Conservation (phyloP, 441 rosid genomes). For the Aleurites moluccanus region DNA sequence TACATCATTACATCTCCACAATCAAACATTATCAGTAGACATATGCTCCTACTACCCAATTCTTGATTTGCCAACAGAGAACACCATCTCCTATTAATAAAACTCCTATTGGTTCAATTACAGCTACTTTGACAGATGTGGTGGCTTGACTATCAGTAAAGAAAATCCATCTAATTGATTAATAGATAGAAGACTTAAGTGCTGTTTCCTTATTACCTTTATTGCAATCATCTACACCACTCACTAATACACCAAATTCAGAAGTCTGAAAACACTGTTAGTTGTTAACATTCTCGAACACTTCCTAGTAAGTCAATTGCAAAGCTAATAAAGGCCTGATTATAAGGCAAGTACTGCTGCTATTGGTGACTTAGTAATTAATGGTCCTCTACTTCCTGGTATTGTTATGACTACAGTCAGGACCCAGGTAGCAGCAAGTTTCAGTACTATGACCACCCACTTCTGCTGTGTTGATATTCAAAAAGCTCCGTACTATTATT, state of each 20-base stretch:
- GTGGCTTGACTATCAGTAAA: neutral
- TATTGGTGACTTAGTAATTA: neutral
- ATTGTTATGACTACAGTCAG: neutral
- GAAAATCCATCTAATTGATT: neutral
- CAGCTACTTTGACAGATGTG: neutral
- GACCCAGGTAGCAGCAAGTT: conserved; percentile 1
- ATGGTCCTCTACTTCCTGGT: neutral
- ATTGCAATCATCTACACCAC: neutral
- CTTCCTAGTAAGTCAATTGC: neutral
- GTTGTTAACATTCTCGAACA: neutral
- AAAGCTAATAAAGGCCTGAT: conserved; percentile 4
- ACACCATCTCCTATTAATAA: neutral
- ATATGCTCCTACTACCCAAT: neutral
- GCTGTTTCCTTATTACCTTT: neutral
- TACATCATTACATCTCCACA: neutral
- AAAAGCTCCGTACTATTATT: neutral
- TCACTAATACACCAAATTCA: conserved; percentile 1
- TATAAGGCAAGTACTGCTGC: neutral
- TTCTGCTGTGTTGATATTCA: neutral
- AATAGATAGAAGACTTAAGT: conserved; percentile 4
- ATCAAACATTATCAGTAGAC: neutral
- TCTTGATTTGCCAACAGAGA: neutral
- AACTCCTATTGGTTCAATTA: neutral
- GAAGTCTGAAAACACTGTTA: neutral
- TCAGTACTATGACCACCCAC: neutral